Conservation (phyloP, 768 basidiomycete genomes). For the Tricholoma terreum region DNA sequence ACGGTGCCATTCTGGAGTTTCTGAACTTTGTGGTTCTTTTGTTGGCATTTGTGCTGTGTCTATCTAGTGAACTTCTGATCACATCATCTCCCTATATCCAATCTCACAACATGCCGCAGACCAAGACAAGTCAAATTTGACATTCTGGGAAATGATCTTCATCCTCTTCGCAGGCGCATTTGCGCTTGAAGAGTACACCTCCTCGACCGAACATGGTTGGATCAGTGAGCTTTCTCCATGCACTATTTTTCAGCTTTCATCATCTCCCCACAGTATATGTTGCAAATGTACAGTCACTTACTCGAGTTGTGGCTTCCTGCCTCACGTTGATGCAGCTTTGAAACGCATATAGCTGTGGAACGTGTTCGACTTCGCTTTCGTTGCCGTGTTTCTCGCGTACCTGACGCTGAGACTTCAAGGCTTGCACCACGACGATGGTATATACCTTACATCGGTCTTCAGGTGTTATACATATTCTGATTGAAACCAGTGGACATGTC, state of each 20-base stretch:
- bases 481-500: slow-evolving; percentile 42
- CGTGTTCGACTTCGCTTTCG: slow-evolving; percentile 77
- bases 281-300: slow-evolving; percentile 57
- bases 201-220: slow-evolving; percentile 86
- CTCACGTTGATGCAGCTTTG: background rate
- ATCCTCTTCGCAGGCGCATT: slow-evolving; percentile 77
- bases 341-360: slow-evolving; percentile 75
- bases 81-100: background rate
- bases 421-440: slow-evolving; percentile 51
- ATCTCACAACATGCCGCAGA: slow-evolving; percentile 35
- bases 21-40: slow-evolving; percentile 70
- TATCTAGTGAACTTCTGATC: slow-evolving; percentile 55
- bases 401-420: slow-evolving; percentile 64
- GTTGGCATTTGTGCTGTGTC: slow-evolving; percentile 67
- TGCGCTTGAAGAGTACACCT: slow-evolving; percentile 82
- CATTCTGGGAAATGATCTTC: slow-evolving; percentile 68
- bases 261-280: slow-evolving; percentile 61
- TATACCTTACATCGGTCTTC: slow-evolving; percentile 6
- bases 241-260: background rate
- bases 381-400: slow-evolving; percentile 67
- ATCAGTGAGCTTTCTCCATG: slow-evolving; percentile 48
- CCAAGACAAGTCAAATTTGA: slow-evolving; percentile 48
- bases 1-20: slow-evolving; percentile 75
- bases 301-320: slow-evolving; percentile 1
- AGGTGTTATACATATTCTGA: background rate